Evolutionary conservation across 805 yeast species (phyloP).

Genomic region (Suhomyces sp.): DNA sequence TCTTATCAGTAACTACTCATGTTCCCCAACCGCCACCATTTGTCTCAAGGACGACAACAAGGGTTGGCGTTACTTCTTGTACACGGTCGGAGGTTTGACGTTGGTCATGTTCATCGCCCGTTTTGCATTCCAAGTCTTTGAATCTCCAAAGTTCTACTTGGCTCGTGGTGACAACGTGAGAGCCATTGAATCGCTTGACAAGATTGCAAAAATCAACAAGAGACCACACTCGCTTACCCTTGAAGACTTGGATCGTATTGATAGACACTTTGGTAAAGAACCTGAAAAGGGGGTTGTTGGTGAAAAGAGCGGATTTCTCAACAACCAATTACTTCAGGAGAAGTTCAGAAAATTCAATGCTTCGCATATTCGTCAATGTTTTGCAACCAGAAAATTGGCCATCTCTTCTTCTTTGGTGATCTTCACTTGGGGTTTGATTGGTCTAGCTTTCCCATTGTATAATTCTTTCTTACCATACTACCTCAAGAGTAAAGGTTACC

Average conservation of each 20-base stretch:
- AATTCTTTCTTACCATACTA: constrained; percentile 55
- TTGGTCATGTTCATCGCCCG: constrained; percentile 31
- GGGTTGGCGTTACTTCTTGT: constrained; percentile 62
- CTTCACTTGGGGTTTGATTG: constrained; percentile 56
- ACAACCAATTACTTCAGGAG: constrained; percentile 24
- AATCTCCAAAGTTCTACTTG: constrained; percentile 56
- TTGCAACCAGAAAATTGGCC: constrained; percentile 45
- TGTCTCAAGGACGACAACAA: constrained; percentile 49
- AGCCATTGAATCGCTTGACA: constrained; percentile 44
- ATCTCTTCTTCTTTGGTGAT: constrained; percentile 42
- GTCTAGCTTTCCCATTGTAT: constrained; percentile 58
- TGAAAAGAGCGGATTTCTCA: constrained; percentile 7
- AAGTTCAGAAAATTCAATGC: constrained; percentile 26
- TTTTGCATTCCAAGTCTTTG: constrained; percentile 44
- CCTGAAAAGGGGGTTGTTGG: constrained; percentile 13
- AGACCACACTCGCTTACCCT: constrained; percentile 41
- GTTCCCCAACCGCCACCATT: constrained; percentile 27
- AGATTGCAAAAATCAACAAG: constrained; percentile 47
- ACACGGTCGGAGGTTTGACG: constrained; percentile 51
- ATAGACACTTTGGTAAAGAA: constrained; percentile 20
- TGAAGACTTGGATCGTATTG: constrained; percentile 47
- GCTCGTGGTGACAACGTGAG: constrained; percentile 52
- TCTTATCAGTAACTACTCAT: constrained; percentile 49
- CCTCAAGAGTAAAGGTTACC: constrained; percentile 41
- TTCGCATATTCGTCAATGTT: constrained; percentile 46